Conservation (phyloP, 257 asterid species). For the Paulownia fortunei region DNA sequence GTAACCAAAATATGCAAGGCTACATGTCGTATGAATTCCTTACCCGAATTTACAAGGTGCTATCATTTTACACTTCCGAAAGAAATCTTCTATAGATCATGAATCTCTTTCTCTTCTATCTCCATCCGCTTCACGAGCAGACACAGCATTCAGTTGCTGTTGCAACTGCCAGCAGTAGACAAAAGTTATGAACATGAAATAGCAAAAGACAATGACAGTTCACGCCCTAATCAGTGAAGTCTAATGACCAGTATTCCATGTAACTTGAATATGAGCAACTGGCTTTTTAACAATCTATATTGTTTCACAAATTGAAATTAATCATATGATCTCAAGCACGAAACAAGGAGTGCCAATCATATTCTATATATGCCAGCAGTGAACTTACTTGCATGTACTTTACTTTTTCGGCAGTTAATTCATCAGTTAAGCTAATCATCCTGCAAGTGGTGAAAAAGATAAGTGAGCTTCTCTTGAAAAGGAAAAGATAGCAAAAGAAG, state of each 20-base stretch:
- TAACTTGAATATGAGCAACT: background rate
- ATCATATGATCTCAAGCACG: background rate
- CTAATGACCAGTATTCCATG: background rate
- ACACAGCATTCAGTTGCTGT: constrained; percentile 51
- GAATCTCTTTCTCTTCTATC: constrained; percentile 54
- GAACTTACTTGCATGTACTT: constrained; percentile 65
- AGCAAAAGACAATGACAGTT: background rate
- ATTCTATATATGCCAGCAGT: background rate
- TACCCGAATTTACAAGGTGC: constrained; percentile 52
- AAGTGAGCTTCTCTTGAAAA: constrained; percentile 9
- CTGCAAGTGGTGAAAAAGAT: constrained; percentile 41
- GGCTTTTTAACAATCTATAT: background rate
- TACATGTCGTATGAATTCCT: background rate
- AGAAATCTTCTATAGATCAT: constrained; percentile 37
- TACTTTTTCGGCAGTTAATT: constrained; percentile 63
- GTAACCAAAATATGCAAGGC: background rate
- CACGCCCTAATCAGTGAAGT: background rate
- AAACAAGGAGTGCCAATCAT: background rate
- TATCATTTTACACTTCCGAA: constrained; percentile 31
- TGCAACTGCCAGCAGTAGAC: constrained; percentile 57
- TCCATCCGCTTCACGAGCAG: constrained; percentile 60
- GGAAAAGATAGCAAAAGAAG: background rate
- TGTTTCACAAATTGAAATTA: background rate
- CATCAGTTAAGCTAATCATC: constrained; percentile 69
- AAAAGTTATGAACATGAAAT: background rate